Base-by-base conservation (phyloP, 208 protist species). In the Wallacemonas rigidus region DNA sequence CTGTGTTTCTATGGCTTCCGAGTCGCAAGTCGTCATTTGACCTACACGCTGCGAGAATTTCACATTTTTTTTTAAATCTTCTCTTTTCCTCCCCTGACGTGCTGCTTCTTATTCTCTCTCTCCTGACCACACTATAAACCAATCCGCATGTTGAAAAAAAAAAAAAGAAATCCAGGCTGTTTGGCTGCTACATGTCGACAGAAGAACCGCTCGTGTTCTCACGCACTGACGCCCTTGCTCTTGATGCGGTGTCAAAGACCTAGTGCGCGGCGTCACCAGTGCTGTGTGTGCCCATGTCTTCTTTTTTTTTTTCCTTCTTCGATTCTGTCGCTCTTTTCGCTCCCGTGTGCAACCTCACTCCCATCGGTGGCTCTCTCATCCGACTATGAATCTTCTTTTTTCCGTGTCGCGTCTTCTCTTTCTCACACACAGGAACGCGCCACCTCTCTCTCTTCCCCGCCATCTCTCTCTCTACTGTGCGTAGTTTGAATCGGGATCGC, bases 21-120 rank as follows among this genome's bases (percentile, higher is more conserved):
- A 50, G 45, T 12, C 45, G 45, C 45, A 14, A 0, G 15, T 17
- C 17, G 56, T 38, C 39, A 63, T 38, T 63, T 43, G 17, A 38
- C 17, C 11, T 15, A 38, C 14, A 0, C 40, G 43, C 61, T 6
- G 35, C 17, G 44, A 47, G 44, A 11, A 36, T 26, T 53, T 17
- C 17, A 43, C 55, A 39, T 54, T 55, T 68, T 68, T 55, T 41
- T 60, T 51, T 60, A 7, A 44, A 9, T 55, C 26, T n/a, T 69
- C 2, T 56, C 56, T 69, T 69, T 50, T 69, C 56, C 53, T 4
- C 47, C 45, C 12, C 8, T 6, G 12, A 50, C 45, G 45, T 50
- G 12, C 12, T 12, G 45, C 45, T 50, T 50, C 12, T 50, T 50
- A 0, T 1, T 51, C 1, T 9, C 36, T 72, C 64, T 64, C 69